Percentiles rank a stretch among this genome's conserved stretches.
These are phyloP conservation scores for Biscogniauxia mediterranea DNA, from an alignment of 2,329 filamentous ascomycete species.

Conservation along the genomic window DNA sequence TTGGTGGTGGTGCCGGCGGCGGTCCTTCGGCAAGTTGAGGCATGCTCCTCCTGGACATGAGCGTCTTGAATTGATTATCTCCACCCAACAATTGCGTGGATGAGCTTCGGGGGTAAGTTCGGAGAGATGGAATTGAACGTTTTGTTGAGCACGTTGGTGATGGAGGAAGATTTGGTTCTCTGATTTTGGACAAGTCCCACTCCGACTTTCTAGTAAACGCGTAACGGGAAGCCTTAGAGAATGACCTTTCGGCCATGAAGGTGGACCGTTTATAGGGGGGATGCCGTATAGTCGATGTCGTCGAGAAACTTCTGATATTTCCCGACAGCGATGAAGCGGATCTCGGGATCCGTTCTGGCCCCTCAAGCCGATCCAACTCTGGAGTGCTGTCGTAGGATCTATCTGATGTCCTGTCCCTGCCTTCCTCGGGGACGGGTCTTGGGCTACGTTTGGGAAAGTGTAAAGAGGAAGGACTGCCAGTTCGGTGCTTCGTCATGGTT, in stretches of 20 bases:
- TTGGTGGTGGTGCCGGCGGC: conserved; percentile 54
- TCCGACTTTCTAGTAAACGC: conserved; percentile 13
- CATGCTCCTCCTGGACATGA: conserved; percentile 47
- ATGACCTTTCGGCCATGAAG: conserved; percentile 14
- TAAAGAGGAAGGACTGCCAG: background rate
- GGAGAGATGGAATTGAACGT: conserved; percentile 24
- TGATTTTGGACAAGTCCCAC: conserved; percentile 8
- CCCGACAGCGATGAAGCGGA: conserved; percentile 21
- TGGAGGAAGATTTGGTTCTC: conserved; percentile 12
- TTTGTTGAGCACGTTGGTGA: conserved; percentile 22
- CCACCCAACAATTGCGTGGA: conserved; percentile 11
- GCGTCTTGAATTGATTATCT: conserved; percentile 14
- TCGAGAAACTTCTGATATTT: conserved; percentile 17
- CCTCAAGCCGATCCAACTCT: background rate
- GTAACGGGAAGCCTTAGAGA: conserved; percentile 9
- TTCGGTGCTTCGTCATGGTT: conserved; percentile 11
- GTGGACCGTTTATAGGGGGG: conserved; percentile 16
- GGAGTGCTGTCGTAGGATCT: background rate
- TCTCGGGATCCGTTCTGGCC: conserved; percentile 17
- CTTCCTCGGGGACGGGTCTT: background rate
- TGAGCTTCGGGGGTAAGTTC: conserved; percentile 8
- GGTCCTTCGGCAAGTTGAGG: conserved; percentile 50
- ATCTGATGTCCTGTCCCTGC: background rate
- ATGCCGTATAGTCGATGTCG: conserved; percentile 9
- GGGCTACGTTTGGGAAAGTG: background rate